Conservation (phyloP, 2,329 filamentous ascomycete species). For the Hortaea sp. region DNA sequence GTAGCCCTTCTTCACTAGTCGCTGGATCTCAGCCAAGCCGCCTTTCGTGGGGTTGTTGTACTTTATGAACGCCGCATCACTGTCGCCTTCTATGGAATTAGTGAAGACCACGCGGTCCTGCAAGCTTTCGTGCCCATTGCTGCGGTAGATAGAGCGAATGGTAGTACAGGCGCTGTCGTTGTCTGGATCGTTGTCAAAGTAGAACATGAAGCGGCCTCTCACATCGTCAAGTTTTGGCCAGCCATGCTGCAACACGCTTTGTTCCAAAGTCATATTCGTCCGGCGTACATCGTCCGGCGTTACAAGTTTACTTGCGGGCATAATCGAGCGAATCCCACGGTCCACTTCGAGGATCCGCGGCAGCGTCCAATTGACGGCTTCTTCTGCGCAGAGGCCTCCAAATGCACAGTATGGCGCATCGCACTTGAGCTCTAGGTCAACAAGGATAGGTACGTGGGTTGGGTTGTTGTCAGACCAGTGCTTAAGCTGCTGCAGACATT, state of each 20-base stretch:
- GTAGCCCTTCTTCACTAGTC: conserved; percentile 38
- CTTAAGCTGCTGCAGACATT: conserved; percentile 36
- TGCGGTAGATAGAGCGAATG: conserved; percentile 32
- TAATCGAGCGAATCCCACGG: conserved; percentile 37
- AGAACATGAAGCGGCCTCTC: conserved; percentile 39
- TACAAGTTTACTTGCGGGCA: conserved; percentile 33
- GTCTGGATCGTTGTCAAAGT: conserved; percentile 41
- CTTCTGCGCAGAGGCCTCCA: conserved; percentile 29
- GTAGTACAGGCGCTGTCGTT: conserved; percentile 12
- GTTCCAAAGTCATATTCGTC: conserved; percentile 34
- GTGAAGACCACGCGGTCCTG: conserved; percentile 41
- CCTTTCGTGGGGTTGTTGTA: conserved; percentile 34
- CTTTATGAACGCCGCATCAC: conserved; percentile 42
- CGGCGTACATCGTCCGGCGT: conserved; percentile 39
- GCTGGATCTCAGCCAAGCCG: conserved; percentile 30
- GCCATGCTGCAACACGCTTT: conserved; percentile 36
- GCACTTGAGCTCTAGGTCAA: conserved; percentile 43
- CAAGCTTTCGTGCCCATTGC: conserved; percentile 24
- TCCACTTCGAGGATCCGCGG: conserved; percentile 35
- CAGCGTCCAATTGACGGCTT: conserved; percentile 36
- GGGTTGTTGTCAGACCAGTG: conserved; percentile 36
- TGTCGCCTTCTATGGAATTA: conserved; percentile 35
- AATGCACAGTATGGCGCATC: conserved; percentile 25
- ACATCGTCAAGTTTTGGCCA: conserved; percentile 39
- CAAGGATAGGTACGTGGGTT: conserved; percentile 36